These are phyloP conservation scores for Triadica sebifera DNA, from an alignment of 345 rosid genomes.

Conservation along the genomic window DNA sequence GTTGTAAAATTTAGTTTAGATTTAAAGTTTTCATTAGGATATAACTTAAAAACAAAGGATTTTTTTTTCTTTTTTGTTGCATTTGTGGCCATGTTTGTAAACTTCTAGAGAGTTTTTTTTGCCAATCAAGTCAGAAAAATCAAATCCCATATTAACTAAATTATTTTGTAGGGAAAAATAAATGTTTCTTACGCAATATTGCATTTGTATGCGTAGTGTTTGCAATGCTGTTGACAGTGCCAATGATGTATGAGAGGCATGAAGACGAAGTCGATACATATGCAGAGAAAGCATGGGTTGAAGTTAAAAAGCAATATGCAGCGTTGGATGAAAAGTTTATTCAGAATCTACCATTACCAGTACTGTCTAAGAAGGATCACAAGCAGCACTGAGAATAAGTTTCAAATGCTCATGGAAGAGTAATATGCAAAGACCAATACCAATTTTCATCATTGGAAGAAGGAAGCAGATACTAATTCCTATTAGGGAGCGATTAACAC, in stretches of 20 bases:
- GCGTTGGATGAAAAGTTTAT: conserved; percentile 36
- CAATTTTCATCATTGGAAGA: neutral
- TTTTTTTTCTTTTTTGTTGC: too few relatives aligned
- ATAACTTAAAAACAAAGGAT: too few relatives aligned
- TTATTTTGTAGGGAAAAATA: too few relatives aligned
- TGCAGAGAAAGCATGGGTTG: conserved; percentile 37
- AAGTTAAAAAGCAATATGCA: conserved; percentile 37
- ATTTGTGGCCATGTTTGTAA: too few relatives aligned
- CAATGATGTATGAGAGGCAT: conserved; percentile 38
- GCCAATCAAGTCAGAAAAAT: too few relatives aligned
- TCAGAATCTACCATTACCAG: conserved; percentile 37
- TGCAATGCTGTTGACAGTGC: conserved; percentile 33
- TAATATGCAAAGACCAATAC: neutral
- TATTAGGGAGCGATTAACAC: neutral
- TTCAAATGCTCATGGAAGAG: neutral
- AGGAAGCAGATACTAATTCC: neutral
- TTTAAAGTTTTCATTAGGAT: too few relatives aligned
- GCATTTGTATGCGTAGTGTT: conserved; percentile 30
- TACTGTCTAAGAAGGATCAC: conserved; percentile 13
- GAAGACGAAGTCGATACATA: conserved; percentile 39
- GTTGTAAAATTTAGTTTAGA: too few relatives aligned
- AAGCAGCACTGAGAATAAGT: conserved; percentile 28
- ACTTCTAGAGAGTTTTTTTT: too few relatives aligned
- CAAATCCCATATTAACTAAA: too few relatives aligned
- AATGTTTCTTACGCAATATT: neutral